Evolutionary conservation across 345 rosid species (phyloP).

Genomic region (Eucalyptus viminalis): DNA sequence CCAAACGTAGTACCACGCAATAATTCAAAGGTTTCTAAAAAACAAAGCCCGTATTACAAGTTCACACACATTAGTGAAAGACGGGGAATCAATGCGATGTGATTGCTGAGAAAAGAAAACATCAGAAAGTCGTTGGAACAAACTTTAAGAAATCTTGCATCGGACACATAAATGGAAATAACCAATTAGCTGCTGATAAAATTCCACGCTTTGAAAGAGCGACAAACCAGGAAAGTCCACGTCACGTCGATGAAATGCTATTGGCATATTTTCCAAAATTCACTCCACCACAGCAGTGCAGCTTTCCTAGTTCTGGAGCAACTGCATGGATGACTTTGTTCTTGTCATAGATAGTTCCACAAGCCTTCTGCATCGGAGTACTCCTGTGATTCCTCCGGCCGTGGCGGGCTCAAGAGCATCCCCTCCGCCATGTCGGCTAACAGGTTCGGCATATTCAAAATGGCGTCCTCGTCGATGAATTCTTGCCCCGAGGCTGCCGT

Average conservation of each 20-base stretch:
- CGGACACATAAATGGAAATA: background rate
- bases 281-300: background rate
- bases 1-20: background rate
- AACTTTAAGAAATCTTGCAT: background rate
- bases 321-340: background rate
- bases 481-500: background rate
- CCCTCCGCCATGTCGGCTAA: slow-evolving; percentile 86
- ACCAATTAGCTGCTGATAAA: background rate
- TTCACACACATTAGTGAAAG: background rate
- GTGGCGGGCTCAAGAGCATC: slow-evolving; percentile 44
- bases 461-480: slow-evolving; percentile 66
- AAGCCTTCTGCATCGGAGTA: slow-evolving; percentile 26
- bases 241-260: background rate
- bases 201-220: background rate
- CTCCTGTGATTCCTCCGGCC: slow-evolving; percentile 39
- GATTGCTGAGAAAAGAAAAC: background rate
- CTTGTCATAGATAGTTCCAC: too few relatives aligned
- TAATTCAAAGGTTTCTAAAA: background rate
- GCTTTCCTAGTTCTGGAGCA: background rate
- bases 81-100: background rate
- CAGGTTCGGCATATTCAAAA: slow-evolving; percentile 68
- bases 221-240: background rate
- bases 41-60: background rate
- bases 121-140: background rate
- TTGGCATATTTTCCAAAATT: background rate